Conservation (phyloP, 306 rosid genomes). For the Trifolium repens region DNA sequence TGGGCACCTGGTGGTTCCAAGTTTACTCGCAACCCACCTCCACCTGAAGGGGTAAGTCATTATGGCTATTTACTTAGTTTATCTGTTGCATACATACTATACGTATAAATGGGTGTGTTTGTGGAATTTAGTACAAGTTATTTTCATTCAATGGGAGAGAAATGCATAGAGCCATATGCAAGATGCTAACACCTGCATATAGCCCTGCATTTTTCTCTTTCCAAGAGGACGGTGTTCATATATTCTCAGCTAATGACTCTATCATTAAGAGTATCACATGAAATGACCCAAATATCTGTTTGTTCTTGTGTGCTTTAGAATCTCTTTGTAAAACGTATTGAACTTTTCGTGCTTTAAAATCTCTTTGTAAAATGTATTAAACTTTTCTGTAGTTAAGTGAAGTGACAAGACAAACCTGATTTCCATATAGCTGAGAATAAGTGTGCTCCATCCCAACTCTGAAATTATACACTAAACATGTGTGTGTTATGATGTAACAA, state of each 20-base stretch:
- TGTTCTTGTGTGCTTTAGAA: neutral
- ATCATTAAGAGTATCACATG: neutral
- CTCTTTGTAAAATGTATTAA: neutral
- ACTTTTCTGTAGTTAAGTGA: neutral
- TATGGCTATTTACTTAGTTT: neutral
- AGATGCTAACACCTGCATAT: constrained; percentile 13
- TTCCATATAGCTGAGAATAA: neutral
- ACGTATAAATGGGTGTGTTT: neutral
- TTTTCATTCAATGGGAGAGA: neutral
- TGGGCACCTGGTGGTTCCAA: constrained; percentile 99
- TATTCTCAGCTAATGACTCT: neutral
- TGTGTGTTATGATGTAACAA: neutral
- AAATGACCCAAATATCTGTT: neutral
- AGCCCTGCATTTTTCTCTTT: neutral
- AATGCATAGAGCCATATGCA: neutral
- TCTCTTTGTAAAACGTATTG: neutral
- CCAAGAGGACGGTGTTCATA: neutral
- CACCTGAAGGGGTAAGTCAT: constrained; percentile 86
- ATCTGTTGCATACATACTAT: neutral
- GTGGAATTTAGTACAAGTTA: constrained; percentile 21
- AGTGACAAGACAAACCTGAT: neutral
- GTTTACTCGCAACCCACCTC: constrained; percentile 91
- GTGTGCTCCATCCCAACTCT: neutral
- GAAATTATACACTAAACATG: neutral
- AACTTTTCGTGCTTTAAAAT: neutral